Evolutionary conservation across 495 filamentous ascomycete genomes (phyloP), one percentile per base, ranked within the genome.

Genomic region (Chlorociboria aeruginascens): DNA sequence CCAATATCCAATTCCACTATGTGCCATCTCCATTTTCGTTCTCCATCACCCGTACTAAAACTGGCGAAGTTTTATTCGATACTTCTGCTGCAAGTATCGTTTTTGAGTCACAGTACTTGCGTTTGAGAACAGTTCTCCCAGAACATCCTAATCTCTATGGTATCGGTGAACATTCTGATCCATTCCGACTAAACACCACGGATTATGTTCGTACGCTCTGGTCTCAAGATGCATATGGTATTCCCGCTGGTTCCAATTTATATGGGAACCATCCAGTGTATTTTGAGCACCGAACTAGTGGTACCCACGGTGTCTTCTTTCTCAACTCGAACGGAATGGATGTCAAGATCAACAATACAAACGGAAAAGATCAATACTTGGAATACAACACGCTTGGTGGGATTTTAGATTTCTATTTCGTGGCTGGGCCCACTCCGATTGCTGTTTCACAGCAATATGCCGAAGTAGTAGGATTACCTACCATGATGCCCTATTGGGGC

Each of bases 281-380:
- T 65, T 81, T 83, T 53, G 88, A 93, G 50, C 82, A 87, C 58
- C 77, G 88, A 8, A 63, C 63, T 14, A 62, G 69, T 10, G 81
- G 82, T 12, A 83, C 85, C 3, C 87, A 93, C 59, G 88, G 82
- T 35, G 87, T 92, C 16, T 85, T 94, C 63, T 68, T 92, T 42
- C 64, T 89, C 52, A 89, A 86, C 62, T 83, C 79, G 35, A 86
- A 89, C 57, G 88, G 86, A 11, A 90, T 93, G 83, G 87, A 94
- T 51, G 71, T 95, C 67, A 82, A 83, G 55, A 82, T 93, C 67
- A 73, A 86, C 61, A 75, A 79, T 53, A 74, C 71, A 10, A 63
- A 66, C 30, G 63, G 69, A 16, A 72, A 69, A 0, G 74, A 75
- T 7, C 83, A 89, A 56, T 90, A 82, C 52, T 72, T 94, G 30